These are phyloP conservation scores for Chaetomium sp. DNA, from an alignment of 2,329 filamentous ascomycete genomes.

Conservation along the genomic window DNA sequence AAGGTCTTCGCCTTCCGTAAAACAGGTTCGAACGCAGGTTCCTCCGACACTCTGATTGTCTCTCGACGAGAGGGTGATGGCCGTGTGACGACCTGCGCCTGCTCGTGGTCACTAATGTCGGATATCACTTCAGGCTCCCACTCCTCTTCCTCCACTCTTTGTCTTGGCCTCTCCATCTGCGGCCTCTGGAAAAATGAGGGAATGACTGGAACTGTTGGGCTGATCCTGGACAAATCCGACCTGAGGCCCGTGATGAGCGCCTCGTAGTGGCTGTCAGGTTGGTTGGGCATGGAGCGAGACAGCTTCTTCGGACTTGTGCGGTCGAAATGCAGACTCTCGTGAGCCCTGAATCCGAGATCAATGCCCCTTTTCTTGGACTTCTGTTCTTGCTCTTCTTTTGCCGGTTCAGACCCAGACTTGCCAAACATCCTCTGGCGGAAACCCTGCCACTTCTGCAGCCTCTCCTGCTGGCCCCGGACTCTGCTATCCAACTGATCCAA, in stretches of 20 bases:
- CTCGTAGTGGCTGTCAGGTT: slow-evolving; percentile 48
- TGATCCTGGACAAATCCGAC: slow-evolving; percentile 43
- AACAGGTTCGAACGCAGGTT: slow-evolving; percentile 28
- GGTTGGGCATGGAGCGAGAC: slow-evolving; percentile 24
- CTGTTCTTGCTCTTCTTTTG: slow-evolving; percentile 33
- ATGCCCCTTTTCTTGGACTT: slow-evolving; percentile 45
- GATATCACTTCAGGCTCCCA: slow-evolving; percentile 45
- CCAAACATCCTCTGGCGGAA: slow-evolving; percentile 58
- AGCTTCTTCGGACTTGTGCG: slow-evolving; percentile 39
- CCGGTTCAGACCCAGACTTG: slow-evolving; percentile 34
- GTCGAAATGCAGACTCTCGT: slow-evolving; percentile 53
- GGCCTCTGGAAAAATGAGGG: slow-evolving; percentile 30
- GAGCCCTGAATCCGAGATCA: slow-evolving; percentile 57
- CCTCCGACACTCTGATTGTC: slow-evolving; percentile 25
- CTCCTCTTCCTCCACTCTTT: slow-evolving; percentile 19
- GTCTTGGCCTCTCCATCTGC: neutral
- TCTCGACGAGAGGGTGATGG: slow-evolving; percentile 28
- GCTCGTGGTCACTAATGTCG: slow-evolving; percentile 57
- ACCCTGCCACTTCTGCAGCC: slow-evolving; percentile 73
- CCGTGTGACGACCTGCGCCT: slow-evolving; percentile 40
- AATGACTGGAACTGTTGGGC: slow-evolving; percentile 31
- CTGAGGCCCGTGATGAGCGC: slow-evolving; percentile 48
- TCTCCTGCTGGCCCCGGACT: slow-evolving; percentile 65
- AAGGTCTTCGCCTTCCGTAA: slow-evolving; percentile 30
- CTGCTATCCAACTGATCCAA: slow-evolving; percentile 72